Evolutionary conservation across 768 basidiomycete genomes (phyloP).

Genomic region (Leucocoprinus birnbaumii): DNA sequence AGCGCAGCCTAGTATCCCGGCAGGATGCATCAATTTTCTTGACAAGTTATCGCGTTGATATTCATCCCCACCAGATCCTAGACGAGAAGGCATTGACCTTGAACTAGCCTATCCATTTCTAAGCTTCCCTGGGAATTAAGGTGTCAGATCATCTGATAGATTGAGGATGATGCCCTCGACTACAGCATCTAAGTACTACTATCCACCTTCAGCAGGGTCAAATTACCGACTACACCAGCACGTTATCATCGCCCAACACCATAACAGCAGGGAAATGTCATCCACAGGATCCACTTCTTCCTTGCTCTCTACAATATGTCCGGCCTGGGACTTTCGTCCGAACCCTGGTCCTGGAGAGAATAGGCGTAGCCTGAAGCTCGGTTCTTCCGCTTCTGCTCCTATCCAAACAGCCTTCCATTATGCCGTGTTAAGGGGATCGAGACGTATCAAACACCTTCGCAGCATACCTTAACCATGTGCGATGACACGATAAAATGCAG

Average conservation of each 20-base stretch:
- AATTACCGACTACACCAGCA: background rate
- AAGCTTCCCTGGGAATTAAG: too few species aligned
- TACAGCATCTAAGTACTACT: too few species aligned
- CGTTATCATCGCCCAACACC: background rate
- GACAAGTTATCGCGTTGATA: too few species aligned
- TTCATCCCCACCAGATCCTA: too few species aligned
- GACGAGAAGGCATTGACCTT: too few species aligned
- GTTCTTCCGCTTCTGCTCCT: background rate
- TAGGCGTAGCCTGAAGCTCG: background rate
- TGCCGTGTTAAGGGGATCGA: background rate
- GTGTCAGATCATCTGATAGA: too few species aligned
- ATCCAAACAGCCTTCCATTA: background rate
- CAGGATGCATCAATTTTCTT: too few species aligned
- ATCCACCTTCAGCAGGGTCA: too few species aligned
- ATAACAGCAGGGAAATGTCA: background rate
- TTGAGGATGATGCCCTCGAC: too few species aligned
- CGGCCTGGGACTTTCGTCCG: conserved; percentile 1
- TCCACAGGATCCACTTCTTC: background rate
- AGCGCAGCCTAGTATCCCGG: too few species aligned
- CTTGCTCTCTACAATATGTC: background rate
- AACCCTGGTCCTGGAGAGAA: background rate
- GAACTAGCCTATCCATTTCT: too few species aligned
- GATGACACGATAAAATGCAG: conserved; percentile 2
- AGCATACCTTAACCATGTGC: conserved; percentile 1
- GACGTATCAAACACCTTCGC: background rate